Conservation (phyloP, 2,329 filamentous ascomycete species). For the Aphanoascus verrucosus region DNA sequence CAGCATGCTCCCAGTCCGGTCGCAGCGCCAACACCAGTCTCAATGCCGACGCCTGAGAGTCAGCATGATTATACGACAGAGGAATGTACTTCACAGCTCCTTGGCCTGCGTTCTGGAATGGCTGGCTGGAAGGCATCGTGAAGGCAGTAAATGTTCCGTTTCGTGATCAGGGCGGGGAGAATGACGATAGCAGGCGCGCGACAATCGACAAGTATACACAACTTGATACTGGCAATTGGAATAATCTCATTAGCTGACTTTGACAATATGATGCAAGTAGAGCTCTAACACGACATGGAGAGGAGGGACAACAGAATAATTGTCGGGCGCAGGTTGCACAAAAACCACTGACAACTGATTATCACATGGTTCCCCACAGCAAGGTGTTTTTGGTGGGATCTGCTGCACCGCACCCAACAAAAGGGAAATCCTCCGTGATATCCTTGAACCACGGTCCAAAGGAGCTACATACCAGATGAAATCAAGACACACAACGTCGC, state of each 20-base stretch:
- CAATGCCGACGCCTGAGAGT: conserved; percentile 68
- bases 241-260: too few relatives aligned
- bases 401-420: not conserved
- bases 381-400: not conserved
- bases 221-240: too few relatives aligned
- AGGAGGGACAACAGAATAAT: not conserved
- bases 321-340: not conserved
- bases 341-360: not conserved
- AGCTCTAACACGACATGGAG: not conserved
- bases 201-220: too few relatives aligned
- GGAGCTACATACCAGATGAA: conserved; percentile 3
- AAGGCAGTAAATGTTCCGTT: not conserved
- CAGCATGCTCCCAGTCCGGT: conserved; percentile 68
- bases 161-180: not conserved
- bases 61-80: conserved; percentile 63
- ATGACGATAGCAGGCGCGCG: not conserved
- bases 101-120: conserved; percentile 12
- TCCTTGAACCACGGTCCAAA: not conserved
- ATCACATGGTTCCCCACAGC: conserved; percentile 4
- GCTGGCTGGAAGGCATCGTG: conserved; percentile 6
- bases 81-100: conserved; percentile 48
- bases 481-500: too few relatives aligned
- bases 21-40: conserved; percentile 67
- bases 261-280: not conserved
- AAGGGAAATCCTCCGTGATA: not conserved